Evolutionary conservation across 192 early-diverging fungal genomes (phyloP), one percentile per base, ranked within the genome.

Genomic region (Podila epicladia): DNA sequence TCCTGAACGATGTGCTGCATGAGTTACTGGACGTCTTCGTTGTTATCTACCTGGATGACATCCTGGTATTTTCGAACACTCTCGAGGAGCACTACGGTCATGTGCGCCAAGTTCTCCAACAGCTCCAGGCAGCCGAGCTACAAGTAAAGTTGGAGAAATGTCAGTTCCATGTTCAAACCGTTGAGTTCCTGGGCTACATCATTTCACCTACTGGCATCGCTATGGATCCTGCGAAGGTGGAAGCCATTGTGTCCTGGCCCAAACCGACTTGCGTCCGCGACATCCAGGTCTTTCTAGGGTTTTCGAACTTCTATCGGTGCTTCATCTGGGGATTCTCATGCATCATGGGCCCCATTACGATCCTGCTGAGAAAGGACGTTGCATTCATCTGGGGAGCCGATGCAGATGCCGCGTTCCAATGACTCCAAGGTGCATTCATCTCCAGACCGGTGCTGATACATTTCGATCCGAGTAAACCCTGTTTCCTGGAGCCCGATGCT

Each of bases 31-130:
- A 82, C 24, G 64, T 69, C 4, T 73, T 69, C 38, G 53, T 64
- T 0, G 53, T 85, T 0, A 75, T 72, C 0, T 87, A 87, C 32
- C 50, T 37, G 1, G 35, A 37, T 6, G 35, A 37, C 1, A 37
- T 87, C 7, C 65, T 86, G 2, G 75, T 91, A 0, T 91, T 70
- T 62, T 87, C 84, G 0, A 53, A 33, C 19, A 83, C 55, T 37
- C 76, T 74, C 8, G 68, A 82, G 29, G 83, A 85, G 15, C 82
- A 87, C 57, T 17, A 50, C 1, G 60, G 49, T 0, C 84, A 87
- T 50, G 41, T 84, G 0, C 3, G 24, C 5, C 1, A 45, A 11
- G 67, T 89, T 4, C 65, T 88, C 13, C 0, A 77, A 3, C 37
- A 57, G 3, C 7, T 84, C 0, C 9, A 64, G 55, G 69, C 60